These are phyloP conservation scores for Saturnispora quitensis DNA, from an alignment of 805 yeast species.

Conservation along the genomic window DNA sequence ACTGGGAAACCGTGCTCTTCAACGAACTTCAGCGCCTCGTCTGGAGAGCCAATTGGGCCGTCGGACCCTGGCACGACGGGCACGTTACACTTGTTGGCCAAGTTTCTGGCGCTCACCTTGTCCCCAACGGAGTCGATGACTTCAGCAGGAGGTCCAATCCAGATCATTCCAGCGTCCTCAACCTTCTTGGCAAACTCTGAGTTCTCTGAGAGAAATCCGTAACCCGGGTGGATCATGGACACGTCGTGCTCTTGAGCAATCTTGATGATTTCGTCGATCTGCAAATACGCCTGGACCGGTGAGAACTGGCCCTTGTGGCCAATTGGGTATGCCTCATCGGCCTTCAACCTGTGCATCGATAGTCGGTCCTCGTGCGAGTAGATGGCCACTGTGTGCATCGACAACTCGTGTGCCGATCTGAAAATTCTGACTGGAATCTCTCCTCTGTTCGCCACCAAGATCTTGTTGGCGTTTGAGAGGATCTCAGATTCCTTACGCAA, in stretches of 20 bases:
- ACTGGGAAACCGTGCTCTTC: slow-evolving; percentile 74
- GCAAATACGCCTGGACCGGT: slow-evolving; percentile 87
- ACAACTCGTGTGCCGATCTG: slow-evolving; percentile 75
- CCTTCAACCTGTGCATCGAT: slow-evolving; percentile 74
- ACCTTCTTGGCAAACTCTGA: slow-evolving; percentile 93
- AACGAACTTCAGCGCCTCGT: slow-evolving; percentile 72
- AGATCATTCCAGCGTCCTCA: slow-evolving; percentile 71
- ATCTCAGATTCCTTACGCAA: slow-evolving; percentile 36
- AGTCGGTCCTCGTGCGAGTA: slow-evolving; percentile 87
- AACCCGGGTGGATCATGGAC: slow-evolving; percentile 94
- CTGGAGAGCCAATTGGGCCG: slow-evolving; percentile 61
- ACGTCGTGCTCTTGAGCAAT: slow-evolving; percentile 82
- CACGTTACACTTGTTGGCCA: slow-evolving; percentile 81
- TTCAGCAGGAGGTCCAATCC: slow-evolving; percentile 95
- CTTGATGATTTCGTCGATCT: slow-evolving; percentile 71
- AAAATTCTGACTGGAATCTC: slow-evolving; percentile 95
- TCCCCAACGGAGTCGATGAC: slow-evolving; percentile 86
- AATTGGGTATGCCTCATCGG: slow-evolving; percentile 75
- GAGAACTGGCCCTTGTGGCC: slow-evolving; percentile 83
- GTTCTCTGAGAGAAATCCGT: slow-evolving; percentile 92
- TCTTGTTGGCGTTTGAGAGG: slow-evolving; percentile 53
- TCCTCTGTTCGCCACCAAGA: slow-evolving; percentile 92
- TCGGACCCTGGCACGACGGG: slow-evolving; percentile 96
- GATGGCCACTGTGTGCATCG: slow-evolving; percentile 74
- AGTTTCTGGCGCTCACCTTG: slow-evolving; percentile 93